A percentile compares a stretch with the other conserved stretches of the same genome.
Evolutionary conservation across 2,329 filamentous ascomycete genomes (phyloP).

Genomic region (Fusarium stilboides): DNA sequence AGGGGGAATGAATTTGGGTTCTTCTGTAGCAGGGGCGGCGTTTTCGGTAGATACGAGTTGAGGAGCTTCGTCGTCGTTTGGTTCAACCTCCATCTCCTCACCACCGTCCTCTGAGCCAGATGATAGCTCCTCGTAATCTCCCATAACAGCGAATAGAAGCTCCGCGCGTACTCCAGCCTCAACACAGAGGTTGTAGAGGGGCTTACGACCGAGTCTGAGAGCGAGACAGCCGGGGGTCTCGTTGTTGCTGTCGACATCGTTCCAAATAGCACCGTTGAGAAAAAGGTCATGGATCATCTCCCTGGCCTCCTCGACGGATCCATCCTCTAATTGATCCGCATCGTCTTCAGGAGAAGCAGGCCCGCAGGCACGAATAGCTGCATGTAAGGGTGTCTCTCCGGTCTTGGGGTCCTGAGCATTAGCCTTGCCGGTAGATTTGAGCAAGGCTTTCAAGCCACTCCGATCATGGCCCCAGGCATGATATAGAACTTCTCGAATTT

Average conservation of each 20-base stretch:
- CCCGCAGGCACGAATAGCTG: slow-evolving; percentile 85
- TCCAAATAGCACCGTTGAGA: slow-evolving; percentile 95
- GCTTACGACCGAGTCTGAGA: slow-evolving; percentile 74
- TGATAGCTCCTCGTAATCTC: slow-evolving; percentile 82
- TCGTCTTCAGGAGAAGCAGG: slow-evolving; percentile 53
- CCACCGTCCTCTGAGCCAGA: slow-evolving; percentile 69
- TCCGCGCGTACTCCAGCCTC: slow-evolving; percentile 93
- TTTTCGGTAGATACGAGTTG: slow-evolving; percentile 51
- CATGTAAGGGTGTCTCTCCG: slow-evolving; percentile 89
- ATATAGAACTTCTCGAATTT: slow-evolving; percentile 66
- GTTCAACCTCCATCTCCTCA: slow-evolving; percentile 63
- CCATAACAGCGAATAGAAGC: slow-evolving; percentile 85
- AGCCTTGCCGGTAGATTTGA: slow-evolving; percentile 74
- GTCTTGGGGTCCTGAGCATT: slow-evolving; percentile 88
- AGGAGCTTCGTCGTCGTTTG: slow-evolving; percentile 58
- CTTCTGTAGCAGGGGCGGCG: slow-evolving; percentile 51
- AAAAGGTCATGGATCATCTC: slow-evolving; percentile 83
- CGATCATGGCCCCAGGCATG: slow-evolving; percentile 74
- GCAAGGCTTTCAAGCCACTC: slow-evolving; percentile 76
- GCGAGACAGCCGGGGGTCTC: slow-evolving; percentile 96
- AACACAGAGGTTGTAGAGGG: slow-evolving; percentile 86
- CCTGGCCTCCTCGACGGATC: slow-evolving; percentile 71
- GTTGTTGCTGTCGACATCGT: slow-evolving; percentile 87
- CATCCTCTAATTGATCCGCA: slow-evolving; percentile 57
- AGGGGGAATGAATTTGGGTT: slow-evolving; percentile 54